These are phyloP conservation scores for Mycena filopes DNA, from an alignment of 768 basidiomycete genomes.

Conservation along the genomic window DNA sequence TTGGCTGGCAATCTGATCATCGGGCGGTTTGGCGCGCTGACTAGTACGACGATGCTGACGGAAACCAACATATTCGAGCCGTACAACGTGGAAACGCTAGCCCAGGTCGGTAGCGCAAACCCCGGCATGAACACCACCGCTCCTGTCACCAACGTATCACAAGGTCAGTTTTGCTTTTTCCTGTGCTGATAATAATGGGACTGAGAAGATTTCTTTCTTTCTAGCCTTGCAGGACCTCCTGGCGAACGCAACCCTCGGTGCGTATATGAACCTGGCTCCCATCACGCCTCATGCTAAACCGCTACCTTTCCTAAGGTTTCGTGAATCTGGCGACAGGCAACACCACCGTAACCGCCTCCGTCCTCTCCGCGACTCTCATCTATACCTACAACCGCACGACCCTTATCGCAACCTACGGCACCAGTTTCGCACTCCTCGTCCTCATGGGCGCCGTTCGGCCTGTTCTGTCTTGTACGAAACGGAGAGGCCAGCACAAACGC, in stretches of 20 bases:
- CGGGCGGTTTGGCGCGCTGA: too few species aligned
- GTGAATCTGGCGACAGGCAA: neutral
- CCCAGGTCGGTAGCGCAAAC: too few species aligned
- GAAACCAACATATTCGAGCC: slow-evolving; percentile 19
- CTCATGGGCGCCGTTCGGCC: slow-evolving; percentile 7
- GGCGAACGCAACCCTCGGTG: slow-evolving; percentile 20
- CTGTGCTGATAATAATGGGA: too few species aligned
- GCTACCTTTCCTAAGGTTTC: slow-evolving; percentile 1
- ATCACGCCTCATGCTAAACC: too few species aligned
- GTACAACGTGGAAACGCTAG: neutral
- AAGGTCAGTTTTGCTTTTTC: neutral
- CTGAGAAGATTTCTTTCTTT: too few species aligned
- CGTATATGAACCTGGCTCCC: too few species aligned
- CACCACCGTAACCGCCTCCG: neutral
- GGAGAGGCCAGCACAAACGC: slow-evolving; percentile 13
- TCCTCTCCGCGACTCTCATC: neutral
- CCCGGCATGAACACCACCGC: slow-evolving; percentile 18
- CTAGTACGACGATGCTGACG: slow-evolving; percentile 6
- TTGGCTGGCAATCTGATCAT: too few species aligned
- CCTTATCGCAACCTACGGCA: slow-evolving; percentile 16
- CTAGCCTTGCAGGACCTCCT: slow-evolving; percentile 12
- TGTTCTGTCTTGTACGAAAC: slow-evolving; percentile 7
- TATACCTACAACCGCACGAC: slow-evolving; percentile 9
- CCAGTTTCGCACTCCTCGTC: neutral
- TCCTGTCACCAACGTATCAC: slow-evolving; percentile 8